Base-by-base conservation (phyloP, 257 asterid genomes). In the Avicennia marina region DNA sequence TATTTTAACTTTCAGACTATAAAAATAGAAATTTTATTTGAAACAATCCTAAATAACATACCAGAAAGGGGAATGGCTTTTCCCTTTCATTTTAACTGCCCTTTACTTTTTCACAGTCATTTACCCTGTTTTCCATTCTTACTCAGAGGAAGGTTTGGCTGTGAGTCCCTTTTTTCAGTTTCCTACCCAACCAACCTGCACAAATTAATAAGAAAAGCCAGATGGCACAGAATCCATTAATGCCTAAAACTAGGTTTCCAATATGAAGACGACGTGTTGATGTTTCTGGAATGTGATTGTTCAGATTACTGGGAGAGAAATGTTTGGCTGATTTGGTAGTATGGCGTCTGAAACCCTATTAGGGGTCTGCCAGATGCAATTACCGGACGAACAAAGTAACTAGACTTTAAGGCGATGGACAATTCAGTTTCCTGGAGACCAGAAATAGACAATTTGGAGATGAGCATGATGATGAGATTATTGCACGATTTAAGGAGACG, bases 331-430 rank as follows among this genome's bases (percentile, higher is more conserved):
- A 50, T 45, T 51, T 51, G 56, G 73, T 67, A 44, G 65, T 40
- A 58, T 52, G 17, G 56, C 22, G 56, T 62, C 56, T 32, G 61
- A 0, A 44, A 15, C 52, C 36, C 66, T 27, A 20, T 31, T 19
- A 59, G 33, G 34, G 50, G 55, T 36, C 32, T 45, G 53, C 65
- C n/a, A n/a, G n/a, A n/a, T 29, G 47, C 62, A 58, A 54, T 62
- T 33, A 60, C 56, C 56, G 9, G n/a, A 56, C 9, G 60, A 36
- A 64, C 43, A 18, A 42, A 68, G 48, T 39, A 17, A 34, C 33
- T 47, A 9, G 51, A 31, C 53, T 12, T 47, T 20, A 18, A 4
- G 20, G 8, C 2, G 27, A 16, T 15, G 38, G 67, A 63, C 61
- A 39, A 40, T 31, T 50, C 6, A 11, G 2, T 33, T 26, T 12